Base-by-base conservation (phyloP, 805 yeast species). In the Schwanniomyces sp. region DNA sequence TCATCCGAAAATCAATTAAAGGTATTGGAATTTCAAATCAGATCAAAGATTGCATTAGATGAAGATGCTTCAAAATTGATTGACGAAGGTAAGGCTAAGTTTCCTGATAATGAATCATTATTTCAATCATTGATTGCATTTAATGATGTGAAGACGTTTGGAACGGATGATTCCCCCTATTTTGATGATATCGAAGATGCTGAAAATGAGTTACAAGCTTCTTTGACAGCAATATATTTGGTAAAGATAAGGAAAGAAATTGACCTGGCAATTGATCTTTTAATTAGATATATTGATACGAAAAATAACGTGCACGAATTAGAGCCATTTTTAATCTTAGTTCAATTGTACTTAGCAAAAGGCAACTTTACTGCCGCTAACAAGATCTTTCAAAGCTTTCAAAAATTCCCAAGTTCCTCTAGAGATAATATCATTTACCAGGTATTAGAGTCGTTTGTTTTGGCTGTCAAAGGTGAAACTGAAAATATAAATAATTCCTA, bases 381-480 rank as follows among this genome's bases (percentile, higher is more conserved):
- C 55, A 61, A 63, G 45, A 53, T 70, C 29, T 72, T 68, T 52
- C 52, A 53, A 45, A 57, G 50, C 39, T 69, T 72, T 49, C 57
- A 62, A 36, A 56, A 53, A 39, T 65, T 70, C 52, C 75, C 76
- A 1, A 64, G 58, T 41, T 51, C 61, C 17, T 57, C 72, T 28
- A 60, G 68, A 50, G 97, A 91, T 67, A 86, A 83, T 54, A 79
- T 91, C 30, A 80, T 88, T 41, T 81, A 81, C 64, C 91, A 89
- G 56, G 76, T 90, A 28, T 81, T 90, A 27, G 96, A 89, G 63
- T 82, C 95, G 12, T 88, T 91, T 82, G 47, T 72, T 24, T 57
- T 62, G 40, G 57, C 75, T 6, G 55, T 70, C 37, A 69, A 64
- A 55, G 77, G 76, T 27, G 72, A 66, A 46, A 53, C 72, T 17